Base-by-base conservation (phyloP, 140 eudicot species). In the Flaveria floridana region DNA sequence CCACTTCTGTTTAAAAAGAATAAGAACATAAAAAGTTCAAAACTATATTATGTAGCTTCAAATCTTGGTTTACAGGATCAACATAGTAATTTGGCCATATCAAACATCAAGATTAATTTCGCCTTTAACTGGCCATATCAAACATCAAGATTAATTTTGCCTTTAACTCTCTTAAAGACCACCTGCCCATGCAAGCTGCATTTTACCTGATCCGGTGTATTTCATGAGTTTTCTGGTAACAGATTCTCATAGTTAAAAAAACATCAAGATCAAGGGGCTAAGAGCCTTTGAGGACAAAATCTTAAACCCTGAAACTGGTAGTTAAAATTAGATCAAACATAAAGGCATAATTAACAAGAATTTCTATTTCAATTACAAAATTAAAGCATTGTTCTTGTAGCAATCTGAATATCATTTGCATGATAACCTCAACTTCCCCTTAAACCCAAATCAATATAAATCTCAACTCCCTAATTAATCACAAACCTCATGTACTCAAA, bases 381-480 rank as follows among this genome's bases (percentile, higher is more conserved):
- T 18, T 21, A n/a, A 41, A 18, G 42, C 37, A 19, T 1, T 76
- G 34, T 34, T 44, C 56, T 41, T 47, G 74, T 55, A 55, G 18
- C 15, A 25, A 46, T 44, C 14, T 65, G 57, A 26, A 77, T 11
- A 28, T n/a, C 41, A 37, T 46, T 16, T 77, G 21, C 58, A 76
- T 53, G 37, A 6, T 76, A 67, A 55, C 44, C 30, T 23, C 57
- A 67, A 21, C 66, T 30, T 7, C 28, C 21, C 18, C 11, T 57
- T 19, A 64, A 63, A 63, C 65, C 19, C 46, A 47, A 34, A 34
- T 15, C 18, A 57, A 74, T 21, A 25, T 26, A 52, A 20, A 53
- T 13, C 67, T 65, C 6, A 2, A 44, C 67, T 50, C 67, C 18
- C 26, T 65, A 25, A 67, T 76, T 76, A 48, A 76, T 74, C 67